A percentile compares a stretch with the other conserved stretches of the same genome.
These are phyloP conservation scores for Ogataea thermomethanolica DNA, from an alignment of 805 yeast genomes.

Conservation along the genomic window DNA sequence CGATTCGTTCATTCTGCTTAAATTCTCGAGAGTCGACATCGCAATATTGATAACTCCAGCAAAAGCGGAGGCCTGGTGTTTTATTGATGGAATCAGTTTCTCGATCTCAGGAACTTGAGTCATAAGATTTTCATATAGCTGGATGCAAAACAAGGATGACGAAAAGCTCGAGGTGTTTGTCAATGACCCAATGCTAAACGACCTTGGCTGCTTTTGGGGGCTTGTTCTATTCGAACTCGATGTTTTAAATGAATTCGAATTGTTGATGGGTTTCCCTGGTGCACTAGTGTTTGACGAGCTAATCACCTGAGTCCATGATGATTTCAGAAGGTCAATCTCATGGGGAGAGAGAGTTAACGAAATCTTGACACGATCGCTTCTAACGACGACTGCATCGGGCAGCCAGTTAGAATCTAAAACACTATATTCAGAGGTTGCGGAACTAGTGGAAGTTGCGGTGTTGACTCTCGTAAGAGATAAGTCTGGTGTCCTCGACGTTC, in stretches of 20 bases:
- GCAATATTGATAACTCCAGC: slow-evolving; percentile 75
- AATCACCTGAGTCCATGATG: slow-evolving; percentile 44
- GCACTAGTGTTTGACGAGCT: slow-evolving; percentile 6
- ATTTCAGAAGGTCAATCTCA: slow-evolving; percentile 44
- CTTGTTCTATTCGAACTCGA: slow-evolving; percentile 1
- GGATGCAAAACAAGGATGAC: slow-evolving; percentile 67
- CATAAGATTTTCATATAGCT: slow-evolving; percentile 68
- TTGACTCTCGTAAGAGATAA: slow-evolving; percentile 20
- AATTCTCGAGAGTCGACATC: slow-evolving; percentile 58
- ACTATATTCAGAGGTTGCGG: slow-evolving; percentile 23
- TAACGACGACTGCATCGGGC: slow-evolving; percentile 31
- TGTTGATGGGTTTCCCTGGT: neutral
- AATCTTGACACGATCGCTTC: slow-evolving; percentile 24
- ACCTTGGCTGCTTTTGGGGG: slow-evolving; percentile 1
- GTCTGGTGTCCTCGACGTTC: slow-evolving; percentile 7
- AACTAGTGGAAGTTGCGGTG: slow-evolving; percentile 9
- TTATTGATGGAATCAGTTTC: slow-evolving; percentile 65
- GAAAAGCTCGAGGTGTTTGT: slow-evolving; percentile 36
- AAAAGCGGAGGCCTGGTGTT: slow-evolving; percentile 76
- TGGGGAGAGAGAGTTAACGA: slow-evolving; percentile 26
- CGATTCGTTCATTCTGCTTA: slow-evolving; percentile 54
- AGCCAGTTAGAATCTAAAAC: slow-evolving; percentile 33
- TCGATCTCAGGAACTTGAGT: slow-evolving; percentile 60
- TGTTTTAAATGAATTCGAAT: neutral
- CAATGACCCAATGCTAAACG: slow-evolving; percentile 4